A percentile compares a stretch with the other conserved stretches of the same genome.
Conservation (phyloP, 2,329 filamentous ascomycete genomes). For the Cladophialophora psammophila region DNA sequence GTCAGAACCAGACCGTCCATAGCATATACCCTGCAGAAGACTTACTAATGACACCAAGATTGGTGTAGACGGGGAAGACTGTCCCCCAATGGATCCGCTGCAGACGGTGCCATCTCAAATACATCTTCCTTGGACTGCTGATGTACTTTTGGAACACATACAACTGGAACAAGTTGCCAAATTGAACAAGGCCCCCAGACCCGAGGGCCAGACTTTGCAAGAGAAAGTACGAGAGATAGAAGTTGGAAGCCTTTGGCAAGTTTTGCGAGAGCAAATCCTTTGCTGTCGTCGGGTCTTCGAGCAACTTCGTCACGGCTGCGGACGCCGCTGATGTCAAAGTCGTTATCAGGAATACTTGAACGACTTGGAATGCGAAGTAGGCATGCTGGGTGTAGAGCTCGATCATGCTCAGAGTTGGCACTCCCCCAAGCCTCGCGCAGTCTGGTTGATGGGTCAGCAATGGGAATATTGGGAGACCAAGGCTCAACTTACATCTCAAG, state of each 20-base stretch:
- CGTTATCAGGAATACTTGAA: conserved; percentile 89
- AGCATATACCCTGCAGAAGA: background rate
- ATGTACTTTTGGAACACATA: conserved; percentile 33
- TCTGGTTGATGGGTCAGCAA: conserved; percentile 32
- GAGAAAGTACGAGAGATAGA: conserved; percentile 96
- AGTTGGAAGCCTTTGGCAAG: conserved; percentile 89
- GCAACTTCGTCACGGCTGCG: conserved; percentile 70
- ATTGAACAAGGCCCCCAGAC: conserved; percentile 55
- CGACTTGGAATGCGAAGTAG: conserved; percentile 76
- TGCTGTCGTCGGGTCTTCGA: conserved; percentile 68
- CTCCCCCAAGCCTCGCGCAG: conserved; percentile 76
- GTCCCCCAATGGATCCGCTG: conserved; percentile 82
- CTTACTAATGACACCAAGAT: conserved; percentile 74
- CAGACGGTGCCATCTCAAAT: conserved; percentile 75
- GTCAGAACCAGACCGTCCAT: background rate
- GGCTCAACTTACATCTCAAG: conserved; percentile 71
- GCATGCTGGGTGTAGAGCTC: conserved; percentile 90
- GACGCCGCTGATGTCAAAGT: conserved; percentile 79
- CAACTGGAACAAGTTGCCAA: conserved; percentile 62
- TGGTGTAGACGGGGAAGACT: conserved; percentile 78
- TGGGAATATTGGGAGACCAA: background rate
- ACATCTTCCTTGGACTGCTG: conserved; percentile 76
- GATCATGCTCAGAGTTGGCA: conserved; percentile 78
- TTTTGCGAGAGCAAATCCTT: conserved; percentile 74
- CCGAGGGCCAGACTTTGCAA: conserved; percentile 76